Base-by-base conservation (phyloP, 495 filamentous ascomycete genomes). In the Tuber umbilicatum region DNA sequence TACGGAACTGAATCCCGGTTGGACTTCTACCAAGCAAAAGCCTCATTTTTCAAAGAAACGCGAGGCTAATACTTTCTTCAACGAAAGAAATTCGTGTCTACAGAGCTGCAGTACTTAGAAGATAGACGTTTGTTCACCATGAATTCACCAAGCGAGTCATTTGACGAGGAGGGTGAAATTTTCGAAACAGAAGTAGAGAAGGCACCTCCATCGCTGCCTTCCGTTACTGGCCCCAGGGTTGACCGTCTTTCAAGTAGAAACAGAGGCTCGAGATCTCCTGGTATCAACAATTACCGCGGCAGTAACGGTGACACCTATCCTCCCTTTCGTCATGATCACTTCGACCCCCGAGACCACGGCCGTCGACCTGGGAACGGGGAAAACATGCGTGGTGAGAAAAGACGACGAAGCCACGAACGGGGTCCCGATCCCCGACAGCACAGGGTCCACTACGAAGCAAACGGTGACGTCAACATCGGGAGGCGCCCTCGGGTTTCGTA, bases 1-100 rank as follows among this genome's bases (percentile, higher is more conserved):
- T 85, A 85, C 70, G 85, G 85, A 86, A 85, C 82, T 88, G 86
- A 87, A 86, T 86, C 35, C 86, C 87, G 38, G 86, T 84, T 64
- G 85, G 86, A 31, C 72, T 78, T 81, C 79, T 78, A 78, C 78
- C 79, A 84, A 79, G 84, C 79, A 84, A 79, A 84, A 81, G 86
- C 86, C 83, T 86, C 87, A 76, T 78, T 81, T 82, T 84, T 69
- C 45, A 39, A 71, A 78, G 77, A 79, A 74, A 79, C 77, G 72
- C 70, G 77, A 79, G 77, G 77, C 77, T 79, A 79, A 79, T 78
- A 79, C 83, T 88, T 88, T 82, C 89, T 89, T 85, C 92, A 97
- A 86, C 94, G 94, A 85, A 94, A 97, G 88, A 94, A 97, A 84
- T 85, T 91, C 85, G 93, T 91, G 85, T 89, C 89, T 80, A 80